A percentile compares a stretch with the other conserved stretches of the same genome.
Conservation (phyloP, 441 rosid species). For the Rhodomyrtus psidioides region DNA sequence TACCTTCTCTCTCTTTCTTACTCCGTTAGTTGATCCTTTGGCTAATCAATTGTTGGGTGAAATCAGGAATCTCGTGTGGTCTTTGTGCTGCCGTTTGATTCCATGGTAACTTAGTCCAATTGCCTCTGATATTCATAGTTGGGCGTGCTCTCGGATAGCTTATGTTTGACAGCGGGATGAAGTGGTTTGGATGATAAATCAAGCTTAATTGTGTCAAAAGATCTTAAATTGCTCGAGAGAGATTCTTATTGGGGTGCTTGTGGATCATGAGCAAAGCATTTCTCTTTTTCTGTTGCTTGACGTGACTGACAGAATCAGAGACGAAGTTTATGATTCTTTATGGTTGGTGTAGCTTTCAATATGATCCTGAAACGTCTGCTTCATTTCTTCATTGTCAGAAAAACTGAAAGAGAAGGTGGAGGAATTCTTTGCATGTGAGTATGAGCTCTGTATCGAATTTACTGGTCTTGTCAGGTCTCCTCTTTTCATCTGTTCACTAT, state of each 20-base stretch:
- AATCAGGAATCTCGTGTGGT: background rate
- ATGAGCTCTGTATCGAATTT: slow-evolving; percentile 76
- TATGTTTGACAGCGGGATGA: background rate
- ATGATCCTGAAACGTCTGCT: background rate
- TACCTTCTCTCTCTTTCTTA: background rate
- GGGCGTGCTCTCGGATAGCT: background rate
- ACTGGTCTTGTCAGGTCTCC: slow-evolving; percentile 79
- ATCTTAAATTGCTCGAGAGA: background rate
- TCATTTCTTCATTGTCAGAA: slow-evolving; percentile 25
- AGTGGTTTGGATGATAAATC: background rate
- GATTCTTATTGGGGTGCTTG: background rate
- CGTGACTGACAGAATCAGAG: background rate
- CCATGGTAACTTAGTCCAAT: background rate
- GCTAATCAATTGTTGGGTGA: background rate
- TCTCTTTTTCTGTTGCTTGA: background rate
- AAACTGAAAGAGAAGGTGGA: slow-evolving; percentile 75
- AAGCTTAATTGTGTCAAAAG: background rate
- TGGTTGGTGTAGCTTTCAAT: background rate
- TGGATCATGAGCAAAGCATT: background rate
- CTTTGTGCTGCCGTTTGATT: background rate
- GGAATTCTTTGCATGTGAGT: slow-evolving; percentile 74
- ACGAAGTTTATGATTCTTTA: background rate
- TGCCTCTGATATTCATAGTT: background rate
- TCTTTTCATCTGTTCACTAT: background rate
- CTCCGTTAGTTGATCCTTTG: background rate